Percentiles rank a stretch among this genome's conserved stretches.
phyloP scores from a whole-genome alignment of 257 asterid species.

The Lavandula angustifolia region DNA sequence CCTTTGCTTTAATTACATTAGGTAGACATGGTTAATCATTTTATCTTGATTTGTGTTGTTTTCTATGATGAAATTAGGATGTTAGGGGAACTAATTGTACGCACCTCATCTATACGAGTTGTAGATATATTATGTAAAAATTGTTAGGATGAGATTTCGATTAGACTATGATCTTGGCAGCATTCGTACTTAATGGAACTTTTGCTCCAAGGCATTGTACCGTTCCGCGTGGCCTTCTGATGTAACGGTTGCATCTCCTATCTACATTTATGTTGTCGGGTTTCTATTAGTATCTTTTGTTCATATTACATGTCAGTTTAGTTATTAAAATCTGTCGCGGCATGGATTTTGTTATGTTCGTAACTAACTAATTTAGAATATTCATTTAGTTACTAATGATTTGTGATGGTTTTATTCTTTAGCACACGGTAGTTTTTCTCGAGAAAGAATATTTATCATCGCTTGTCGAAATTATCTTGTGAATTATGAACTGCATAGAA shows the following conservation, averaged over 20 bases:
- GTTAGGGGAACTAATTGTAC: not conserved
- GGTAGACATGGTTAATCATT: not conserved
- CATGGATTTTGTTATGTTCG: no score
- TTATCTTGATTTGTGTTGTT: no score
- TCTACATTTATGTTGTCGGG: not conserved
- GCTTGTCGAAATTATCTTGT: no score
- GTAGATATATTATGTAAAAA: not conserved
- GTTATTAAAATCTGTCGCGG: not conserved
- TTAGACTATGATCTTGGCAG: not conserved
- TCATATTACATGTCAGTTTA: not conserved
- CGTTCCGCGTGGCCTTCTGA: not conserved
- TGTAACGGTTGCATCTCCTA: slow-evolving; percentile 11
- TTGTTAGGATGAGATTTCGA: not conserved
- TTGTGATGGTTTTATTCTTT: no score
- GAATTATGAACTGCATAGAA: no score
- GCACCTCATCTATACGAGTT: slow-evolving; percentile 5
- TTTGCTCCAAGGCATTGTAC: not conserved
- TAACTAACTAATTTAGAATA: no score
- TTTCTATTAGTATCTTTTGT: not conserved
- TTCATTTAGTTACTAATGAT: no score
- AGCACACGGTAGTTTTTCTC: no score
- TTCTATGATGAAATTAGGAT: not conserved
- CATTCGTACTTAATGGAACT: not conserved
- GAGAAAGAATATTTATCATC: no score
- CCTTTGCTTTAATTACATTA: no score